These are phyloP conservation scores for Protoeuglena noctilucae DNA, from an alignment of 139 green algal genomes.

Conservation along the genomic window DNA sequence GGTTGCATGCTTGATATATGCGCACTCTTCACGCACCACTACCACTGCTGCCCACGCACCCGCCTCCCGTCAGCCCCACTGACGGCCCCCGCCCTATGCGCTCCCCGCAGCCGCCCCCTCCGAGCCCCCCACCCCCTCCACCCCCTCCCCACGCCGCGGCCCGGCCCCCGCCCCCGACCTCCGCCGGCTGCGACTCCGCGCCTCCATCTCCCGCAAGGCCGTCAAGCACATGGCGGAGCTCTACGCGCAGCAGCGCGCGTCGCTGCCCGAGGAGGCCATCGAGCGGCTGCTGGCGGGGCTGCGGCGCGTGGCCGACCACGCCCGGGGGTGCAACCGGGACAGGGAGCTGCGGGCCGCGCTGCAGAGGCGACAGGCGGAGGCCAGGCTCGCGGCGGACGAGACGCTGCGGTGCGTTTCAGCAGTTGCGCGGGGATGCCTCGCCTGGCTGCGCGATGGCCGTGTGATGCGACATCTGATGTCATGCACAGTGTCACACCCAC, in stretches of 20 bases:
- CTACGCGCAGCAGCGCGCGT: slow-evolving; percentile 24
- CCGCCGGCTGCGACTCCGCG: background rate
- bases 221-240: slow-evolving; percentile 31
- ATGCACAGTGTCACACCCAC: slow-evolving; percentile 8
- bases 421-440: background rate
- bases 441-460: background rate
- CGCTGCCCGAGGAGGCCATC: slow-evolving; percentile 19
- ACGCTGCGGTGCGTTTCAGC: background rate
- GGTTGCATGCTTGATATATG: too few species aligned
- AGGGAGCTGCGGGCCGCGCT: background rate
- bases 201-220: background rate
- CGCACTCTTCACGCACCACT: too few species aligned
- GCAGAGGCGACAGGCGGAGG: background rate
- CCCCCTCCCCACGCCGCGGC: slow-evolving; percentile 8
- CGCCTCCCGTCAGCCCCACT: too few species aligned
- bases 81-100: background rate
- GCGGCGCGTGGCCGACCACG: slow-evolving; percentile 33
- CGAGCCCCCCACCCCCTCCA: slow-evolving; percentile 14
- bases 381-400: background rate
- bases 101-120: slow-evolving; percentile 1
- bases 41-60: too few species aligned
- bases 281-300: slow-evolving; percentile 48
- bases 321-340: slow-evolving; percentile 49
- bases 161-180: background rate
- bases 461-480: background rate